Conservation (phyloP, 805 yeast genomes). For the Metschnikowia kunwiensis region DNA sequence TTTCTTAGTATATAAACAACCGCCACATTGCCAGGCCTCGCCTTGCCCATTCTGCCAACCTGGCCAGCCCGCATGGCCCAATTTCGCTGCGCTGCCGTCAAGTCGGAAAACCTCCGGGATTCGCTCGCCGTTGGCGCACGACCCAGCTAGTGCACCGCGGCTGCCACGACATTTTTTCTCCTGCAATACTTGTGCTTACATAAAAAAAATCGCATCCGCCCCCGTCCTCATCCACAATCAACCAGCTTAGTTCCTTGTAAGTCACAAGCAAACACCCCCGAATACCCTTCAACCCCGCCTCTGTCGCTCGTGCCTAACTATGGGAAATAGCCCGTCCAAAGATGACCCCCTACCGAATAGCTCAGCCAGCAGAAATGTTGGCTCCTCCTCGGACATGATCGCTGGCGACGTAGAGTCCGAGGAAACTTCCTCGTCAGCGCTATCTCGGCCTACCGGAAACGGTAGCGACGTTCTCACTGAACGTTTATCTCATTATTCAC, state of each 20-base stretch:
- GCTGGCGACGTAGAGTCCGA: slow-evolving; percentile 42
- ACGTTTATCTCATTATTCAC: slow-evolving; percentile 3
- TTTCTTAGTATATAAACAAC: too few relatives aligned
- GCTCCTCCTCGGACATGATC: slow-evolving; percentile 23
- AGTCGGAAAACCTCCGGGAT: too few relatives aligned
- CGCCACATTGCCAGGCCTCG: too few relatives aligned
- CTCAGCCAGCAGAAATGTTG: slow-evolving; percentile 28
- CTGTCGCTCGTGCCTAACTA: slow-evolving; percentile 18
- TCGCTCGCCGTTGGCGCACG: too few relatives aligned
- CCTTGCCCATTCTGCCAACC: too few relatives aligned
- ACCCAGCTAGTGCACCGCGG: slow-evolving; percentile 3
- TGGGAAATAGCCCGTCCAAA: slow-evolving; percentile 69
- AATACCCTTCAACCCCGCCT: neutral
- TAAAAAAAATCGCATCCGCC: neutral
- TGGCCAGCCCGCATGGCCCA: too few relatives aligned
- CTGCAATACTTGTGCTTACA: neutral
- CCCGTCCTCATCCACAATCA: neutral
- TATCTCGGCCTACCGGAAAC: slow-evolving; percentile 33
- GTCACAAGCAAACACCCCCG: neutral
- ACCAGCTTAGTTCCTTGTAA: neutral
- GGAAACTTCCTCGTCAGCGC: slow-evolving; percentile 40
- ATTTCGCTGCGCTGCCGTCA: too few relatives aligned
- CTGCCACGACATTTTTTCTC: slow-evolving; percentile 8
- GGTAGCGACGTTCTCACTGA: slow-evolving; percentile 15
- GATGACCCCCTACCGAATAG: slow-evolving; percentile 46